Evolutionary conservation across 2,329 filamentous ascomycete genomes (phyloP).

Genomic region (Byssochlamys sp.): DNA sequence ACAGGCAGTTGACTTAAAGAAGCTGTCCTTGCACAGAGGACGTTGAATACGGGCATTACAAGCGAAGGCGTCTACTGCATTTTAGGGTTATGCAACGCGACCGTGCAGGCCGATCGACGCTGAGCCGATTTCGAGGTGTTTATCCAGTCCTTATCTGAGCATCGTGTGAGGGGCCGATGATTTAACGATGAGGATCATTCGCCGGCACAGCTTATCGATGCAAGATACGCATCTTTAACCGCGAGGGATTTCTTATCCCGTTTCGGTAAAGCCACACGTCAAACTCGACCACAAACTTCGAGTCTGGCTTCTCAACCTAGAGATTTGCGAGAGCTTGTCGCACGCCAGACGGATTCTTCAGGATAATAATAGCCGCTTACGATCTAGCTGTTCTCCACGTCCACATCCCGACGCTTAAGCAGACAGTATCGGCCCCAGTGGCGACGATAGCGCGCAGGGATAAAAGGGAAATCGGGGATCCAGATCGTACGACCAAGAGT

Average conservation of each 20-base stretch:
- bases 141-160: background rate
- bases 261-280: constrained; percentile 21
- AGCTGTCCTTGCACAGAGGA: background rate
- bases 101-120: background rate
- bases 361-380: background rate
- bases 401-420: constrained; percentile 47
- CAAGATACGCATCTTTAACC: constrained; percentile 9
- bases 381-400: background rate
- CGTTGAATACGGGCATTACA: background rate
- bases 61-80: background rate
- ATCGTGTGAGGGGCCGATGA: background rate
- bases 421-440: constrained; percentile 87
- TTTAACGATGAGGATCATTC: background rate
- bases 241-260: constrained; percentile 26
- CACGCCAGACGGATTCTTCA: background rate
- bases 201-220: background rate
- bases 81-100: background rate
- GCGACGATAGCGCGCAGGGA: constrained; percentile 61
- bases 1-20: background rate
- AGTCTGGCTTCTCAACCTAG: background rate
- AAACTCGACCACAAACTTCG: background rate
- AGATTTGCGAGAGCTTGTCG: background rate
- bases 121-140: background rate
- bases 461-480: constrained; percentile 61
- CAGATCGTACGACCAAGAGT: constrained; percentile 68